A percentile compares a stretch with the other conserved stretches of the same genome.
Evolutionary conservation across 83 land plant species (phyloP).

Genomic region (Diphasiastrum complanatum): DNA sequence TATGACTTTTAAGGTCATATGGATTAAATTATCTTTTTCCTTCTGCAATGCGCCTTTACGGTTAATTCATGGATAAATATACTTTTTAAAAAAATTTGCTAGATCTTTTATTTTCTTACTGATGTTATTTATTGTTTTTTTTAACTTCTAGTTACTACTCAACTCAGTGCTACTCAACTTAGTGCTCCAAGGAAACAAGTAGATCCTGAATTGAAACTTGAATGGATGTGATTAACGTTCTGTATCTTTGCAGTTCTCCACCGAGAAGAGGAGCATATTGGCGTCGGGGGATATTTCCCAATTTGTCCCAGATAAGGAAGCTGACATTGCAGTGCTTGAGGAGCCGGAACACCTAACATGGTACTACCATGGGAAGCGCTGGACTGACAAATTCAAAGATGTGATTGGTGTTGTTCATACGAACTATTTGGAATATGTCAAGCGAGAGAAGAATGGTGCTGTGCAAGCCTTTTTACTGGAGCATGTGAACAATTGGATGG

Average conservation of each 20-base stretch:
- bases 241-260: constrained; percentile 68
- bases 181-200: too few relatives aligned
- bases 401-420: constrained; percentile 95
- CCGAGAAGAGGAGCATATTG: constrained; percentile 80
- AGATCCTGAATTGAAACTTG: too few relatives aligned
- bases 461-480: constrained; percentile 84
- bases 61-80: too few relatives aligned
- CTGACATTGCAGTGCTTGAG: constrained; percentile 93
- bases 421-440: constrained; percentile 93
- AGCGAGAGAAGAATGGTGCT: constrained; percentile 89
- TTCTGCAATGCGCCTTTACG: too few relatives aligned
- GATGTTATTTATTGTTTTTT: too few relatives aligned
- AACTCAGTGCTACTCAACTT: too few relatives aligned
- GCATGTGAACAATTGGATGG: constrained; percentile 87
- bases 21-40: constrained; percentile 1
- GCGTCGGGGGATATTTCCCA: constrained; percentile 90
- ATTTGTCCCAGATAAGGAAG: constrained; percentile 79
- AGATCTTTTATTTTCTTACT: too few relatives aligned
- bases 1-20: too few relatives aligned
- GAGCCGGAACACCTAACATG: constrained; percentile 97
- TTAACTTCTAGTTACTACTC: too few relatives aligned
- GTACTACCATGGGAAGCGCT: constrained; percentile 94
- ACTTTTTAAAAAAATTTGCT: too few relatives aligned
- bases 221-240: too few relatives aligned
- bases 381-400: constrained; percentile 96